Conservation (phyloP, 208 protist genomes). For the Sergeia podlipaevii region DNA sequence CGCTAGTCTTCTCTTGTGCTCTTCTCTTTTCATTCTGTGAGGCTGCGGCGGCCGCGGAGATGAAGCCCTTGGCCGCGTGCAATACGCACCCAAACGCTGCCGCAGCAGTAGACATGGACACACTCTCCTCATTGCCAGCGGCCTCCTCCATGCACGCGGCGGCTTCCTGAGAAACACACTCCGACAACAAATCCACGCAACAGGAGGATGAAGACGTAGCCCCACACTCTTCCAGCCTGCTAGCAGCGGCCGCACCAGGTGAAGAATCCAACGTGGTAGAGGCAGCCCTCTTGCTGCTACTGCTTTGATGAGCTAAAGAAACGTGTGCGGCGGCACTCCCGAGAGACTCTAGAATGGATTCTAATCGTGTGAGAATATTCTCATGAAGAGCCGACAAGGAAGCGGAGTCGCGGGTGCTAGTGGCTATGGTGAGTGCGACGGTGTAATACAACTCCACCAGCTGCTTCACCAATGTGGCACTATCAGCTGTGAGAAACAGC, state of each 20-base stretch:
- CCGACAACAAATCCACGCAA: conserved; percentile 11
- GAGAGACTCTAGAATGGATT: conserved; percentile 40
- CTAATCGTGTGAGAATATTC: conserved; percentile 37
- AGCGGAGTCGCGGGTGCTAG: conserved; percentile 21
- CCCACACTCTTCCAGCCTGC: background rate
- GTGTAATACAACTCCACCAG: conserved; percentile 38
- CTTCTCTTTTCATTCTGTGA: too few relatives aligned
- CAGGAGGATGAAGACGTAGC: background rate
- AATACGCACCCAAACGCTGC: conserved; percentile 23
- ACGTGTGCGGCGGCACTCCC: conserved; percentile 15
- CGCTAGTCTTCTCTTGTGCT: too few relatives aligned
- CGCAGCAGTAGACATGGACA: conserved; percentile 9
- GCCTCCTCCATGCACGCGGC: conserved; percentile 21
- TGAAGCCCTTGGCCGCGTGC: conserved; percentile 14
- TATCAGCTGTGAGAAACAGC: conserved; percentile 14
- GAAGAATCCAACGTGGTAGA: conserved; percentile 1
- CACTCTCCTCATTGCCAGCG: conserved; percentile 5
- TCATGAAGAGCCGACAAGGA: conserved; percentile 32
- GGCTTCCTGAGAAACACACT: conserved; percentile 18
- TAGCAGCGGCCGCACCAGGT: background rate
- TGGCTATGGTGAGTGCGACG: conserved; percentile 47
- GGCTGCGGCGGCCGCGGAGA: background rate
- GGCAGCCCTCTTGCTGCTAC: background rate
- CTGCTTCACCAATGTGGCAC: conserved; percentile 17
- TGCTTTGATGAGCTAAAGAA: background rate